These are phyloP conservation scores for Tetrahymena malaccensis DNA, from an alignment of 73 alveolate genomes.

Conservation along the genomic window DNA sequence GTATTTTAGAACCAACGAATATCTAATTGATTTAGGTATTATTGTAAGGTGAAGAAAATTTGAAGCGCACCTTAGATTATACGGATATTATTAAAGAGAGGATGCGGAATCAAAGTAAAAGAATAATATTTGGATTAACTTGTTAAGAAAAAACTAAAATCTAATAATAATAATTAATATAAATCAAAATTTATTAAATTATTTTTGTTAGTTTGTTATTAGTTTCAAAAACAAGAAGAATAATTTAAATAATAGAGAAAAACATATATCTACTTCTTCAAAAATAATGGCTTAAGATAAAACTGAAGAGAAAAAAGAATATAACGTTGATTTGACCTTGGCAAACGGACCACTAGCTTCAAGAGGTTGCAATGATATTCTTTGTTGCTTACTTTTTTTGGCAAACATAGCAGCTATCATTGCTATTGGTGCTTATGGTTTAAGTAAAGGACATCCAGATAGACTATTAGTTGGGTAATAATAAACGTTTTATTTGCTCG, in stretches of 20 bases:
- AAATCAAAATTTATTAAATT: neutral
- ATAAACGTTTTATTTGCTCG: neutral
- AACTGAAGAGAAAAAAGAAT: neutral
- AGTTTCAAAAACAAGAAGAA: neutral
- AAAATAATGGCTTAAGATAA: neutral
- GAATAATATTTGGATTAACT: neutral
- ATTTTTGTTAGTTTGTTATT: neutral
- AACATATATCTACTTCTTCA: neutral
- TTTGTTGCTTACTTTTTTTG: conserved; percentile 72
- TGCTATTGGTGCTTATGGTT: conserved; percentile 70
- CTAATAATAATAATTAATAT: neutral
- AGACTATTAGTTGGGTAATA: conserved; percentile 1
- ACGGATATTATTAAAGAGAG: neutral
- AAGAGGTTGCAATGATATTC: conserved; percentile 81
- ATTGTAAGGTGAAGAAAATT: neutral
- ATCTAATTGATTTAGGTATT: neutral
- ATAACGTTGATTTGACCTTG: conserved; percentile 30
- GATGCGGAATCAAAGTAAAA: neutral
- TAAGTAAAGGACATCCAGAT: conserved; percentile 75
- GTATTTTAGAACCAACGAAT: neutral
- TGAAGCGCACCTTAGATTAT: neutral
- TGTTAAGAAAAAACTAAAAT: neutral
- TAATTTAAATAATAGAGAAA: neutral
- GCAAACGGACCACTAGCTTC: conserved; percentile 77
- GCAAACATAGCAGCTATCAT: conserved; percentile 68